Evolutionary conservation across 2,329 filamentous ascomycete genomes (phyloP), one percentile per base, ranked within the genome.

Genomic region (Orbilia quercus): DNA sequence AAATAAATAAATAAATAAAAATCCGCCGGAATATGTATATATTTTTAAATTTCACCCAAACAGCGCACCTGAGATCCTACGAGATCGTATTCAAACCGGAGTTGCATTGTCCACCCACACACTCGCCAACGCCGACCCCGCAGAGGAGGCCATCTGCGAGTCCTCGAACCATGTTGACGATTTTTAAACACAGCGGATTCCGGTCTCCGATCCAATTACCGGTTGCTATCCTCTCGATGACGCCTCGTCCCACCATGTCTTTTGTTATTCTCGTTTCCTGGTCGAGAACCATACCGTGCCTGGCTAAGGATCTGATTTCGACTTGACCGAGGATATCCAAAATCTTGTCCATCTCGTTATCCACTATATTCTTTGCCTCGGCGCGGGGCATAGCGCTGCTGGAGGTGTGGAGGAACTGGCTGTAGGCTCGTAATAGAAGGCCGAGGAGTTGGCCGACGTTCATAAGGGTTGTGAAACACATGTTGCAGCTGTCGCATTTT

Each of bases 381-480:
- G 44, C 54, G 1, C 60, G 69, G 18, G 69, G 54, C 60, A 73
- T 73, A 7, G 48, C 54, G 53, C 54, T 54, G 31, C 60, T 44
- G 20, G 69, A 66, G 0, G 69, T 73, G 16, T 66, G 69, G 14
- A 73, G 60, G 42, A 73, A 73, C 36, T 73, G 69, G 23, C 53
- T 60, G 42, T 73, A 73, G 9, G 54, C 69, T 47, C 69, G 58
- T 25, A 73, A 51, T 22, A 73, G 38, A 6, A 73, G 47, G 1
- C 69, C 69, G 1, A 73, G 48, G 1, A 73, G 48, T 34, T 73
- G 69, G n/a, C 69, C 69, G 28, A 73, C 69, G 12, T 73, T 73
- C 69, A 73, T 73, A 2, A 73, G 36, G 7, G 69, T 73, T 4
- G 69, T 73, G 48, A 73, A 73, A 18, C 69, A 73, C 69, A 73